Evolutionary conservation across 148 eudicot genomes (phyloP), one percentile per base, ranked within the genome.

Genomic region (Heliamphora exappendiculata): DNA sequence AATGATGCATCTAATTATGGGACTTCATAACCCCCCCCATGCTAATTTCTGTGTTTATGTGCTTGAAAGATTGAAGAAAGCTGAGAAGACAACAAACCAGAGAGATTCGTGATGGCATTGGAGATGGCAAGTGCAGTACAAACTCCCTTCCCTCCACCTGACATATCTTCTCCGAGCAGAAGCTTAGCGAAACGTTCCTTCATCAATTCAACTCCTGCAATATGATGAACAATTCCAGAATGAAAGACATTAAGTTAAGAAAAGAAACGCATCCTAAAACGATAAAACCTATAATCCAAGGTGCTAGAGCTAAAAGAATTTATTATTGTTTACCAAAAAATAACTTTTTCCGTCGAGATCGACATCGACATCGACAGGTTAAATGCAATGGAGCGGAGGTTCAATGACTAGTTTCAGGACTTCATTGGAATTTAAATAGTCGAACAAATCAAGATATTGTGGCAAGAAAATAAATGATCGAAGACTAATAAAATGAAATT

Each of bases 101-200:
- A 81, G 41, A 84, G 87, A 76, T 81, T 84, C 24, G 87, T 84
- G 9, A 84, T 84, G 64, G 84, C 87, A 49, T 84, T 84, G 58
- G 84, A 84, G 71, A 84, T 76, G 5, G 87, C 87, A 13, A 84
- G 69, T 58, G 87, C 87, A 12, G 80, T 66, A 49, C 75, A 78
- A 16, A 84, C 84, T 65, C 87, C 87, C 47, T 76, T 81, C 5
- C 84, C 87, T 70, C 86, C 84, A 7, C 84, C 87, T 4, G 87
- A 84, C 87, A 84, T 84, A 31, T 84, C 87, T 72, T 84, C 87
- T 51, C 87, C 84, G 0, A 84, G 83, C 49, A 84, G 67, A 36
- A 84, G 55, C 70, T 84, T 84, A 1, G 82, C 76, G 11, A 84
- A 84, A 5, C 82, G 73, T 70, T 84, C 82, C 58, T 81, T 84